Percentiles rank a stretch among this genome's conserved stretches.
Evolutionary conservation across 805 yeast species (phyloP).

Genomic region (Torulaspora maleeae): DNA sequence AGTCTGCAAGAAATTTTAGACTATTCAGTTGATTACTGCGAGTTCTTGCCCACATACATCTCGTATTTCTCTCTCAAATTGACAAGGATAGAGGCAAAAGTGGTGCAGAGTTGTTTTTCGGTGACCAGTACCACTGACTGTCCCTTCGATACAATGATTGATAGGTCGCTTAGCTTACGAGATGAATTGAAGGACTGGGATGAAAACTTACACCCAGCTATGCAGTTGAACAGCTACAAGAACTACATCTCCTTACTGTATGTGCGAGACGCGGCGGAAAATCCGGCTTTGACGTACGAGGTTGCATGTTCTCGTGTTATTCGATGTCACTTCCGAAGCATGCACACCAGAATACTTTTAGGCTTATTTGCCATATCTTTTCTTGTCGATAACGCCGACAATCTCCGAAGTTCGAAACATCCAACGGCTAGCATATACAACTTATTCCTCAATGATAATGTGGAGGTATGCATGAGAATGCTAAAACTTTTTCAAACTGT

Average conservation of each 20-base stretch:
- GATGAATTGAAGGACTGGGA: slow-evolving; percentile 24
- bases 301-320: slow-evolving; percentile 23
- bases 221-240: slow-evolving; percentile 22
- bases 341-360: slow-evolving; percentile 18
- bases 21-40: slow-evolving; percentile 16
- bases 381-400: slow-evolving; percentile 21
- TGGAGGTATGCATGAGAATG: slow-evolving; percentile 17
- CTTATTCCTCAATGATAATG: slow-evolving; percentile 13
- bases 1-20: slow-evolving; percentile 18
- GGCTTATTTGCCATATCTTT: slow-evolving; percentile 22
- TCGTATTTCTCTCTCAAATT: slow-evolving; percentile 23
- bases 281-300: slow-evolving; percentile 21
- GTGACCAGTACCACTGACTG: slow-evolving; percentile 14
- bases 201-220: slow-evolving; percentile 20
- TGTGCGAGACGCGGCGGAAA: slow-evolving; percentile 16
- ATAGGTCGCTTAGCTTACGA: slow-evolving; percentile 17
- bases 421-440: slow-evolving; percentile 15
- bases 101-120: slow-evolving; percentile 22
- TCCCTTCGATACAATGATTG: slow-evolving; percentile 25
- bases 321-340: slow-evolving; percentile 24
- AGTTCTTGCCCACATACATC: slow-evolving; percentile 20
- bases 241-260: slow-evolving; percentile 21
- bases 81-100: slow-evolving; percentile 16
- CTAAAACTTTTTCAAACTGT: slow-evolving; percentile 19
- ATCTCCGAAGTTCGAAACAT: slow-evolving; percentile 15